Evolutionary conservation across 345 rosid species (phyloP), one percentile per base, ranked within the genome.

Genomic region (Arabis hirsuta): DNA sequence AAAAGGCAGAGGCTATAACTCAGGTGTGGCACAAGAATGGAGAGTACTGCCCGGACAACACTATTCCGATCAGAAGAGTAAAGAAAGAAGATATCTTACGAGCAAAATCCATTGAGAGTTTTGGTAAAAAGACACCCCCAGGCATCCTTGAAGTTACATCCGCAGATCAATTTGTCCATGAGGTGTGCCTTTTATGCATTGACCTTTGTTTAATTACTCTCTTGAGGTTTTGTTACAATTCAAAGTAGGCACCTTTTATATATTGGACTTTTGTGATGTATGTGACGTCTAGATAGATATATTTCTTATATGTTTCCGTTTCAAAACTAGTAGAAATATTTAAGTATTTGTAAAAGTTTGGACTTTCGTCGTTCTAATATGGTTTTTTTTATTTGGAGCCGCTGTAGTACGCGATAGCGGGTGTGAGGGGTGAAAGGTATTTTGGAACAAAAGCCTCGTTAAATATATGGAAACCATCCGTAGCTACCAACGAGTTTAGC

Each of bases 401-500:
- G 26, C 54, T 44, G 45, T 45, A 83, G 90, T 85, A 86, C 60
- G 87, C 86, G 1, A 1, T 64, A 77, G 82, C 80, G 38, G 78
- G 78, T 52, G 73, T 74, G 67, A 75, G 76, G 10, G 41, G 11
- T 12, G 84, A 65, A 9, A 79, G 43, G 59, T 82, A 72, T 61
- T 82, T 65, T 72, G 90, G 90, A 45, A 84, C 87, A 4, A 73
- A 79, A 57, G 84, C 72, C 53, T 66, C 71, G 56, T 73, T 86
- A 44, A 84, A 84, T 44, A 79, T 82, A 1, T 86, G 90, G 90
- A 82, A 81, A 70, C 90, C 90, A 39, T 73, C 69, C 56, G 81
- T 82, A 86, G 55, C 80, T 69, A 39, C 1, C 6, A 9, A 77
- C 62, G 90, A 86, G 41, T 84, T 86, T 72, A 84, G 90, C 81